Conservation (phyloP, 2,329 filamentous ascomycete genomes). For the Alternaria triticina region DNA sequence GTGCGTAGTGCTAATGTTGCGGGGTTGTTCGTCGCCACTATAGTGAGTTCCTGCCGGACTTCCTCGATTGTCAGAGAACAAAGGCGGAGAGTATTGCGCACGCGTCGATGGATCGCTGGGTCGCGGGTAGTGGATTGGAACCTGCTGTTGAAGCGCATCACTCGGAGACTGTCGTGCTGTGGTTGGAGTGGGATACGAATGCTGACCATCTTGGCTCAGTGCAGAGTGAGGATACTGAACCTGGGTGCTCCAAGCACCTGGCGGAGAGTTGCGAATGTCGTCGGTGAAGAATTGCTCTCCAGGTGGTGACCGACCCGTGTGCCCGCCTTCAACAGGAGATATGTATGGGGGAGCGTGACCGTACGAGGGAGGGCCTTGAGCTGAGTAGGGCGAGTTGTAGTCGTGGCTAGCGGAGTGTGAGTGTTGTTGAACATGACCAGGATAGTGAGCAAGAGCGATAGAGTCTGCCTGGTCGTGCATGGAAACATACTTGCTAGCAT, state of each 20-base stretch:
- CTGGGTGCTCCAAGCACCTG: constrained; percentile 27
- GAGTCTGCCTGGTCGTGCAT: constrained; percentile 31
- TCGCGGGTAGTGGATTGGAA: constrained; percentile 39
- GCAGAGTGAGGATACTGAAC: constrained; percentile 23
- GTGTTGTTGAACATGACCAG: constrained; percentile 21
- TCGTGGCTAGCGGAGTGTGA: constrained; percentile 29
- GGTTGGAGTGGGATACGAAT: constrained; percentile 31
- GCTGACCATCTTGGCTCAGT: constrained; percentile 27
- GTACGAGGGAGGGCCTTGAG: constrained; percentile 26
- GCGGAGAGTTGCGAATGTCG: constrained; percentile 21
- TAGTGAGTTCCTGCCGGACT: constrained; percentile 25
- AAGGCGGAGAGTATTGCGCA: constrained; percentile 19
- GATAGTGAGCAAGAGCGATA: constrained; percentile 16
- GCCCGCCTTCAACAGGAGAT: constrained; percentile 19
- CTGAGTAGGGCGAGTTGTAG: constrained; percentile 21
- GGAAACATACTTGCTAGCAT: constrained; percentile 35
- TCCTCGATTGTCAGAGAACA: constrained; percentile 19
- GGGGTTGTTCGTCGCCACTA: constrained; percentile 18
- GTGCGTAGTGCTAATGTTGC: constrained; percentile 25
- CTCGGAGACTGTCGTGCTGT: constrained; percentile 21
- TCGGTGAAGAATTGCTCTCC: constrained; percentile 21
- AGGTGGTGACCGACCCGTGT: constrained; percentile 12
- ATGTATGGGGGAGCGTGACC: constrained; percentile 13
- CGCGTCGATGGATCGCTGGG: constrained; percentile 25
- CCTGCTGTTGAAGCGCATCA: constrained; percentile 18